Evolutionary conservation across 2,329 filamentous ascomycete genomes (phyloP).

Genomic region (Coniella vitis): DNA sequence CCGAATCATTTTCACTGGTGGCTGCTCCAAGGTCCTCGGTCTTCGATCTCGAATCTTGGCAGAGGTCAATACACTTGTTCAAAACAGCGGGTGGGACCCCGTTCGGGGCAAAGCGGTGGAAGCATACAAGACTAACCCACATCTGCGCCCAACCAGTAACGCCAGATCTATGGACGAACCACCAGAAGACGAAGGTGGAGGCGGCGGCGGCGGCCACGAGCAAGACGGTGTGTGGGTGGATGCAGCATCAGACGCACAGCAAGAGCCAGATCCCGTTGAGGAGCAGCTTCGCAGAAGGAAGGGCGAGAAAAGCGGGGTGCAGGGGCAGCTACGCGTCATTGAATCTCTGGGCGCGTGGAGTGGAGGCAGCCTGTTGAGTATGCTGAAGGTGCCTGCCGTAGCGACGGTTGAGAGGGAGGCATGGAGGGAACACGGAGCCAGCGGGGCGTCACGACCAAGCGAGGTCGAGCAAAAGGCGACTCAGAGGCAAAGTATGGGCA

Average conservation of each 20-base stretch:
- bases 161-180: constrained; percentile 16
- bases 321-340: constrained; percentile 57
- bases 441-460: constrained; percentile 51
- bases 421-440: constrained; percentile 61
- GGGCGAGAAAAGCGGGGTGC: constrained; percentile 34
- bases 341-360: constrained; percentile 69
- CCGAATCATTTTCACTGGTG: constrained; percentile 79
- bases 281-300: constrained; percentile 43
- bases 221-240: constrained; percentile 30
- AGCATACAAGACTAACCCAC: constrained; percentile 40
- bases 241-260: constrained; percentile 32
- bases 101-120: constrained; percentile 65
- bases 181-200: constrained; percentile 12
- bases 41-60: constrained; percentile 70
- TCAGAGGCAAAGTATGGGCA: constrained; percentile 59
- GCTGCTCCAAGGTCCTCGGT: constrained; percentile 71
- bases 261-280: constrained; percentile 52
- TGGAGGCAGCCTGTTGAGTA: constrained; percentile 63
- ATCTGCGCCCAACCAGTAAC: constrained; percentile 27
- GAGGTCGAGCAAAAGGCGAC: constrained; percentile 53
- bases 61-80: constrained; percentile 63
- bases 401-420: constrained; percentile 65
- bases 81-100: constrained; percentile 67
- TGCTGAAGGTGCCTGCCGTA: constrained; percentile 61
- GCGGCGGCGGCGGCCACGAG: constrained; percentile 23